These are phyloP conservation scores for Metarhizium rileyi DNA, from an alignment of 2,329 filamentous ascomycete genomes.

Conservation along the genomic window DNA sequence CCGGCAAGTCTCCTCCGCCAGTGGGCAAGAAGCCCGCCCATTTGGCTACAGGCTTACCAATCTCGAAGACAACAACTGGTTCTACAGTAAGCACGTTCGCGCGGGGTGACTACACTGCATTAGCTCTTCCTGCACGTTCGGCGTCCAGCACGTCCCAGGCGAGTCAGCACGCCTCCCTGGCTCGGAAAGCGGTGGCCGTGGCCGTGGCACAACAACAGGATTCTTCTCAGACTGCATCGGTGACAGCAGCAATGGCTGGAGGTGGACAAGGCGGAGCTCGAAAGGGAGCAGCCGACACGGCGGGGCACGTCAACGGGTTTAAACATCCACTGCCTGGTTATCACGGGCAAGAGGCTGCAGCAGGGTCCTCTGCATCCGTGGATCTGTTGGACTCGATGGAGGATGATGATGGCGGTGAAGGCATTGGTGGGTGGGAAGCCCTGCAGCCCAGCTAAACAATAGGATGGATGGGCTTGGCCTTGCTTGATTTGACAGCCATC, in stretches of 20 bases:
- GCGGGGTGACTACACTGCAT: slow-evolving; percentile 13
- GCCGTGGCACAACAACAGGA: slow-evolving; percentile 3
- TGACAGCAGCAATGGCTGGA: neutral
- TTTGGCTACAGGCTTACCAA: slow-evolving; percentile 26
- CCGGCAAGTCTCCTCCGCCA: slow-evolving; percentile 38
- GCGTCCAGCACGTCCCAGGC: slow-evolving; percentile 3
- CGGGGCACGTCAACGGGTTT: slow-evolving; percentile 6
- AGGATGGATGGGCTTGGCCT: neutral
- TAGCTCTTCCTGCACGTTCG: slow-evolving; percentile 7
- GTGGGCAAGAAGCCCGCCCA: slow-evolving; percentile 56
- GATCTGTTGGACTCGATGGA: slow-evolving; percentile 39
- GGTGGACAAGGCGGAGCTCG: slow-evolving; percentile 10
- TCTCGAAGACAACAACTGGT: slow-evolving; percentile 13
- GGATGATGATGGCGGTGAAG: slow-evolving; percentile 29
- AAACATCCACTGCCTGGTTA: slow-evolving; percentile 2
- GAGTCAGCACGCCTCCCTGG: neutral
- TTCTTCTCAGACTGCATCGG: neutral
- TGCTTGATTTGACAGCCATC: neutral
- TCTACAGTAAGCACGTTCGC: slow-evolving; percentile 3
- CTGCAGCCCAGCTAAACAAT: slow-evolving; percentile 35
- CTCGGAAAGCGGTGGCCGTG: neutral
- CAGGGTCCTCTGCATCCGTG: slow-evolving; percentile 13
- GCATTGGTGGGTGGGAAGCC: slow-evolving; percentile 45
- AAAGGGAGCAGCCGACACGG: slow-evolving; percentile 14
- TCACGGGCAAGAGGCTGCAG: slow-evolving; percentile 1